A percentile compares a stretch with the other conserved stretches of the same genome.
phyloP scores from a whole-genome alignment of 371 early-diverging fungal species.

The Sporodiniella umbellata region DNA sequence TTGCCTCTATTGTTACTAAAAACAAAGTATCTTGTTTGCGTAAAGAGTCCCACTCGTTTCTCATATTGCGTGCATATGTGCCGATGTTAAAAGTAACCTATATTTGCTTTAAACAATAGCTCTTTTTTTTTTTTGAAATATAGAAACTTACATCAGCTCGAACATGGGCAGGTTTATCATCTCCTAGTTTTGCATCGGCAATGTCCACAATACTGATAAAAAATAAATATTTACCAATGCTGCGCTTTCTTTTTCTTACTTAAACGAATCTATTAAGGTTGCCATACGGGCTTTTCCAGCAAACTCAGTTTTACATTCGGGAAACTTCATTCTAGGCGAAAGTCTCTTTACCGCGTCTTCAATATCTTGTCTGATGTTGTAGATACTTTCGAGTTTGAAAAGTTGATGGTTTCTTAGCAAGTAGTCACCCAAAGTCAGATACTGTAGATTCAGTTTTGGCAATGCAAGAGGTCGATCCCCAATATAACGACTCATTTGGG shows the following conservation, averaged over 20 bases:
- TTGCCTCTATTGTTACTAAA: slow-evolving; percentile 68
- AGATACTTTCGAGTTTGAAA: slow-evolving; percentile 74
- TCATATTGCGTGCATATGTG: slow-evolving; percentile 65
- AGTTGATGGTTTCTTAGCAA: slow-evolving; percentile 83
- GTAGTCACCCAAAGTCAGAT: slow-evolving; percentile 89
- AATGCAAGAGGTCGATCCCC: slow-evolving; percentile 73
- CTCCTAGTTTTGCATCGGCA: slow-evolving; percentile 74
- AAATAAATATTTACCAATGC: neutral
- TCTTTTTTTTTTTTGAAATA: no score
- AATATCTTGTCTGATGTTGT: slow-evolving; percentile 85
- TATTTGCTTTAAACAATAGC: neutral
- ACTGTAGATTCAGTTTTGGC: slow-evolving; percentile 93
- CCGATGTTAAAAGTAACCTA: slow-evolving; percentile 56
- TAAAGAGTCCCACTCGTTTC: slow-evolving; percentile 87
- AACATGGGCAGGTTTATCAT: slow-evolving; percentile 69
- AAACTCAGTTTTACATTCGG: slow-evolving; percentile 67
- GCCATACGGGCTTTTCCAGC: slow-evolving; percentile 95
- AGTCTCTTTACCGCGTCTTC: slow-evolving; percentile 84
- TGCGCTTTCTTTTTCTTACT: slow-evolving; percentile 30
- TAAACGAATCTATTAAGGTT: slow-evolving; percentile 58
- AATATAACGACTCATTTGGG: slow-evolving; percentile 59
- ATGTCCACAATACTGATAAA: slow-evolving; percentile 61
- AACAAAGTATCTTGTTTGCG: slow-evolving; percentile 81
- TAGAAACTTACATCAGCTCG: slow-evolving; percentile 65
- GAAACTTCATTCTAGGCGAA: slow-evolving; percentile 61